Evolutionary conservation across 108 stramenopile genomes (phyloP).

Genomic region (Cyclotella cryptica): DNA sequence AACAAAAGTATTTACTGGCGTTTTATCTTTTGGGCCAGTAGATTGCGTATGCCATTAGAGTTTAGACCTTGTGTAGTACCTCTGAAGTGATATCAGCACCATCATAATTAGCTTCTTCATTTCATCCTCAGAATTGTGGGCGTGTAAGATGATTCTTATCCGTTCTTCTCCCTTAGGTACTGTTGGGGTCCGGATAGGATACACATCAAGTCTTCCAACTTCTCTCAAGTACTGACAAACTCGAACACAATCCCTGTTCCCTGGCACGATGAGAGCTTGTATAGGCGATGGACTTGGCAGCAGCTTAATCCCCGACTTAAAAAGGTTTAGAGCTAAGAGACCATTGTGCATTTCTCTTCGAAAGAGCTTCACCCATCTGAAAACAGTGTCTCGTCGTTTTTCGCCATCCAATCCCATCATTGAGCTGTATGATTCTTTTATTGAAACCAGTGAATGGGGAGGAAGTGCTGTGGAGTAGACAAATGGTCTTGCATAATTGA

Average conservation of each 20-base stretch:
- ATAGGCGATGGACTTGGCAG: slow-evolving; percentile 89
- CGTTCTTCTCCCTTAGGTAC: slow-evolving; percentile 94
- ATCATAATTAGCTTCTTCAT: slow-evolving; percentile 57
- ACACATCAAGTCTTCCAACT: slow-evolving; percentile 75
- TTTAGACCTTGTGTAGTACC: slow-evolving; percentile 2
- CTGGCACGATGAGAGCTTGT: slow-evolving; percentile 93
- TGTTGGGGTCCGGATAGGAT: slow-evolving; percentile 94
- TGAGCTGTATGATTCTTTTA: slow-evolving; percentile 81
- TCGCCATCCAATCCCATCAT: slow-evolving; percentile 69
- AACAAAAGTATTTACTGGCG: too few species aligned
- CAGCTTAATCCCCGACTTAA: slow-evolving; percentile 20
- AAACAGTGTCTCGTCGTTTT: slow-evolving; percentile 55
- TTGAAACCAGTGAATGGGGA: slow-evolving; percentile 80
- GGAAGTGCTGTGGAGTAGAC: slow-evolving; percentile 95
- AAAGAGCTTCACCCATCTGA: slow-evolving; percentile 49
- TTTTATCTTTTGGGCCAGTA: too few species aligned
- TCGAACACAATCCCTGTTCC: slow-evolving; percentile 70
- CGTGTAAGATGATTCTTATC: slow-evolving; percentile 91
- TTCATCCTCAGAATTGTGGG: slow-evolving; percentile 85
- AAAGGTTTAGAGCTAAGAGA: slow-evolving; percentile 31
- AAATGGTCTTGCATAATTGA: slow-evolving; percentile 95
- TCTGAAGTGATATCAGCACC: slow-evolving; percentile 30
- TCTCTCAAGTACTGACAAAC: slow-evolving; percentile 66
- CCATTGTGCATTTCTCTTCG: slow-evolving; percentile 36
- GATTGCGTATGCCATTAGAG: background rate